Percentiles rank a stretch among this genome's conserved stretches.
phyloP scores from a whole-genome alignment of 768 basidiomycete species.

The Royoungia palumana region DNA sequence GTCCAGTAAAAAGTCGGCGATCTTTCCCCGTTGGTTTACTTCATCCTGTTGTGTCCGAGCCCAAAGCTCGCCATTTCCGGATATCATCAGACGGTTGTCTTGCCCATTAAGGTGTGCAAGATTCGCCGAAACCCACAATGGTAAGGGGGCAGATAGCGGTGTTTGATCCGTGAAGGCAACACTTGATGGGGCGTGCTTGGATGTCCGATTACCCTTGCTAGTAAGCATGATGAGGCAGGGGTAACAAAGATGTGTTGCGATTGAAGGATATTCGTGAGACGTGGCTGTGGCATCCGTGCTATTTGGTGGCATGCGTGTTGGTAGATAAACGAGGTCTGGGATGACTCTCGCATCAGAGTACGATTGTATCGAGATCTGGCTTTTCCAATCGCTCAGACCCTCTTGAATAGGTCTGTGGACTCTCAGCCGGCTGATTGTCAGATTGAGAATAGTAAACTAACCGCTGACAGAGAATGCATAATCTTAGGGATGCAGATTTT shows the following conservation, averaged over 20 bases:
- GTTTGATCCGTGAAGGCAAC: conserved; percentile 1
- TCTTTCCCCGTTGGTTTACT: conserved; percentile 36
- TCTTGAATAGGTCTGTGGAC: conserved; percentile 55
- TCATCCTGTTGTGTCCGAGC: conserved; percentile 28
- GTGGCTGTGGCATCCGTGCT: background rate
- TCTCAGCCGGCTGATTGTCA: background rate
- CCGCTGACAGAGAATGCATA: conserved; percentile 68
- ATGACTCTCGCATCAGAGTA: conserved; percentile 22
- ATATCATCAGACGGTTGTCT: background rate
- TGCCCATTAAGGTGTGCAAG: background rate
- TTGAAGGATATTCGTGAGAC: conserved; percentile 18
- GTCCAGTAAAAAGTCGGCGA: conserved; percentile 40
- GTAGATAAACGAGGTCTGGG: conserved; percentile 12
- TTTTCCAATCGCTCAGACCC: conserved; percentile 70
- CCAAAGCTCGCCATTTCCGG: conserved; percentile 31
- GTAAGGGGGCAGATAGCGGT: conserved; percentile 17
- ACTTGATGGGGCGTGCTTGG: conserved; percentile 14
- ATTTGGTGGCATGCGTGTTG: background rate
- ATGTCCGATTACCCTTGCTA: conserved; percentile 49
- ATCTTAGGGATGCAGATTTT: conserved; percentile 46
- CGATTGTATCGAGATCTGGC: conserved; percentile 67
- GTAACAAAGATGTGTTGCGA: conserved; percentile 53
- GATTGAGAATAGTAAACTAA: conserved; percentile 21
- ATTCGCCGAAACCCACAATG: conserved; percentile 34
- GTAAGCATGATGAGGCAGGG: conserved; percentile 60